A percentile compares a stretch with the other conserved stretches of the same genome.
These are phyloP conservation scores for Medicago arabica DNA, from an alignment of 306 rosid species.

Conservation along the genomic window DNA sequence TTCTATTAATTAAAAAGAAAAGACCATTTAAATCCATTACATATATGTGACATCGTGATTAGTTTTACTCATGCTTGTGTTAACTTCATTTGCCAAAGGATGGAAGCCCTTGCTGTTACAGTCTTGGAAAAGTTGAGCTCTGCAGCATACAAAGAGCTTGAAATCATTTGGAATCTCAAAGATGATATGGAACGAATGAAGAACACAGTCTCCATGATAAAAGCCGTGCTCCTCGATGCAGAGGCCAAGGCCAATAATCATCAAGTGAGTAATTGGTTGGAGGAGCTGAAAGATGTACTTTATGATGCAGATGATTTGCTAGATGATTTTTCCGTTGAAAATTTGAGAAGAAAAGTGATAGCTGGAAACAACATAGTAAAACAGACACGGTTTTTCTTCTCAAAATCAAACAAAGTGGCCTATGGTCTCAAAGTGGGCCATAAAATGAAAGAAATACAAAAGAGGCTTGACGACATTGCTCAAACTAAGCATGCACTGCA, in stretches of 20 bases:
- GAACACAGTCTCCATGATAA: conserved; percentile 14
- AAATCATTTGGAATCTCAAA: conserved; percentile 30
- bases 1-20: too few species aligned
- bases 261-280: conserved; percentile 40
- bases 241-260: conserved; percentile 30
- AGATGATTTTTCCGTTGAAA: conserved; percentile 38
- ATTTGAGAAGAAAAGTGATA: conserved; percentile 22
- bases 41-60: neutral
- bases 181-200: conserved; percentile 34
- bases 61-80: conserved; percentile 9
- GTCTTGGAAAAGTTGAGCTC: conserved; percentile 33
- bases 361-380: neutral
- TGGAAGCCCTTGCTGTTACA: conserved; percentile 38
- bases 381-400: conserved; percentile 31
- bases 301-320: conserved; percentile 53
- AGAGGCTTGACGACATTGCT: conserved; percentile 44
- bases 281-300: conserved; percentile 43
- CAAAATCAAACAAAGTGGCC: conserved; percentile 23
- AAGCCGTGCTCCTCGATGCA: conserved; percentile 46
- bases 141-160: conserved; percentile 13
- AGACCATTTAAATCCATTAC: too few species aligned
- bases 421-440: conserved; percentile 35
- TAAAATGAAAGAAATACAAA: conserved; percentile 37
- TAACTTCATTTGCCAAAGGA: conserved; percentile 12
- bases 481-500: conserved; percentile 17